These are phyloP conservation scores for Geotrichum europaeum DNA, from an alignment of 1,139 yeast species.

Conservation along the genomic window DNA sequence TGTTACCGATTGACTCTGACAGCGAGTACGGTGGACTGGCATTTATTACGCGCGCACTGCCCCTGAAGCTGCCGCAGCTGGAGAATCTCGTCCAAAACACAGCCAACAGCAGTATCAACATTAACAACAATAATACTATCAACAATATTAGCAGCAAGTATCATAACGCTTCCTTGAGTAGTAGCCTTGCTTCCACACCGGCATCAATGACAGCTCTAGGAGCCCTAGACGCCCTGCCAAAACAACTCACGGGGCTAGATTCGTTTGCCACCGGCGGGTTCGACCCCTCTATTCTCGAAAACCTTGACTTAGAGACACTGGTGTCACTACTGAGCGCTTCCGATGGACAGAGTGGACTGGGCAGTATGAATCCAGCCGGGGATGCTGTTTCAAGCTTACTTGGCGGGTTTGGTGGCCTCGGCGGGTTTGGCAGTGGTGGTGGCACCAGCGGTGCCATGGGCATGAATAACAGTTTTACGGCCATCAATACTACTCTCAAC, in stretches of 20 bases:
- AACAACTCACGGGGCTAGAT: not conserved
- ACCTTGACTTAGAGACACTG: not conserved
- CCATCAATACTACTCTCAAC: not conserved
- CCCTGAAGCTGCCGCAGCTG: not conserved
- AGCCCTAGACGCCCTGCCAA: not conserved
- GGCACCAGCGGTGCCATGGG: not conserved
- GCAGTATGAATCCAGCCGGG: not conserved
- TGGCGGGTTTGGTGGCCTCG: not conserved
- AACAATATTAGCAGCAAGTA: not conserved
- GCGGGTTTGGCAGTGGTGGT: not conserved
- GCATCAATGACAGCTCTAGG: not conserved
- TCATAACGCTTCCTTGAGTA: not conserved
- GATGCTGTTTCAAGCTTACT: not conserved
- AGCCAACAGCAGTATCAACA: not conserved
- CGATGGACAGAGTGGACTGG: not conserved
- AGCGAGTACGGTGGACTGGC: conserved; percentile 36
- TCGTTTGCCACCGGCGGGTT: not conserved
- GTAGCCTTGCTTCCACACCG: not conserved
- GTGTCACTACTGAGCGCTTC: not conserved
- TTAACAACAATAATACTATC: not conserved
- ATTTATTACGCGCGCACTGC: conserved; percentile 33
- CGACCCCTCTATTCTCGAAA: not conserved
- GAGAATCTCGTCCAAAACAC: not conserved
- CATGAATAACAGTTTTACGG: not conserved
- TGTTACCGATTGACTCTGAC: conserved; percentile 44